Conservation (phyloP, 2,329 filamentous ascomycete genomes). For the Pezicula neosporulosa region DNA sequence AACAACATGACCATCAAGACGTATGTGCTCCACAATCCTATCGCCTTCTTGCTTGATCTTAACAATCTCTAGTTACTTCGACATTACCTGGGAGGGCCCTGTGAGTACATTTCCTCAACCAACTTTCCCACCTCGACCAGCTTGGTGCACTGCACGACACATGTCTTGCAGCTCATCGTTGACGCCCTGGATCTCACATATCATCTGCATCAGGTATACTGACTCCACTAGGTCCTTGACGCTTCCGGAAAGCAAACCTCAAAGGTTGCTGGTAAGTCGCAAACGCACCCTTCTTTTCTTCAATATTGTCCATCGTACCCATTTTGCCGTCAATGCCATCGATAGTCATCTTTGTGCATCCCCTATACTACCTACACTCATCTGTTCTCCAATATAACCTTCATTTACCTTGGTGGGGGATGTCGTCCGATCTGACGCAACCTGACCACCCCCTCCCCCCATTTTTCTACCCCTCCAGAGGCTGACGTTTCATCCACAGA, state of each 20-base stretch:
- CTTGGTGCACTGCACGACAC: no score
- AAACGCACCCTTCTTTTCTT: slow-evolving; percentile 2
- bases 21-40: slow-evolving; percentile 43
- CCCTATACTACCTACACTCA: background rate
- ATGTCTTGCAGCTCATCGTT: no score
- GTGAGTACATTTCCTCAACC: slow-evolving; percentile 13
- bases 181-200: no score
- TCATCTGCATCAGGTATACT: no score
- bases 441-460: background rate
- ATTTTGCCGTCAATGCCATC: slow-evolving; percentile 13
- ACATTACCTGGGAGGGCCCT: slow-evolving; percentile 70
- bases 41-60: slow-evolving; percentile 13
- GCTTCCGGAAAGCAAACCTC: slow-evolving; percentile 52
- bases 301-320: background rate
- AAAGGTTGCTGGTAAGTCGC: slow-evolving; percentile 55
- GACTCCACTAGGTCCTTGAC: slow-evolving; percentile 44
- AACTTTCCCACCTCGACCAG: no score
- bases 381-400: background rate
- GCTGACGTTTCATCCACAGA: slow-evolving; percentile 35
- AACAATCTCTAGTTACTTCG: slow-evolving; percentile 57
- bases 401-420: background rate
- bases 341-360: background rate
- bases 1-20: slow-evolving; percentile 73
- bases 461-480: slow-evolving; percentile 10
- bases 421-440: slow-evolving; percentile 7